Evolutionary conservation across 805 yeast genomes (phyloP), one percentile per base, ranked within the genome.

Genomic region (Wickerhamomyces bovis): DNA sequence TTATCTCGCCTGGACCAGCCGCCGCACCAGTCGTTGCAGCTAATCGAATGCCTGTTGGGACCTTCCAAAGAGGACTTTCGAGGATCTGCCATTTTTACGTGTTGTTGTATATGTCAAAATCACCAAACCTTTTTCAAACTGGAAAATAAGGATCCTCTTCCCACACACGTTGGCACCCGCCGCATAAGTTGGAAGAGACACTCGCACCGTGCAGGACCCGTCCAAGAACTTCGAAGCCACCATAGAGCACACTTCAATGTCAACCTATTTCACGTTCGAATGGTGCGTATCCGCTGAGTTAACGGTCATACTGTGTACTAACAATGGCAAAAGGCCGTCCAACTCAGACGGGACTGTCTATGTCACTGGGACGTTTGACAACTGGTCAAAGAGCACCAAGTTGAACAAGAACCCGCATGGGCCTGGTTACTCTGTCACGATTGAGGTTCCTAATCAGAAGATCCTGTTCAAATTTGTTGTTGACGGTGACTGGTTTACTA

Each of bases 341-440:
- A 39, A 52, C 3, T 49, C 46, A 40, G 65, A 61, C 6, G 50
- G 50, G 3, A 59, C 66, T n/a, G 84, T 80, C 39, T 75, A 72
- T 50, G 78, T 80, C 41, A 77, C 84, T 35, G 85, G 85, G n/a
- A 68, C 76, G 25, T 76, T 76, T 57, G 83, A 77, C 54, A 68
- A 75, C 54, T 80, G 85, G 85, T 47, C 70, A 36, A 70, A 72
- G 56, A 64, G 76, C 3, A 66, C 73, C 42, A 65, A 63, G 25
- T 63, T 79, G 46, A 68, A 66, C 35, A 68, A 67, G 56, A 44
- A 43, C 13, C 69, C 67, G 43, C 62, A 69, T 22, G 74, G 71
- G 23, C 67, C 66, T 6, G 48, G 48, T 44, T 72, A 71, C 51
- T 56, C 72, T 22, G 70, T 69, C 30, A 78, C 80, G 10, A 60